These are phyloP conservation scores for Aspergillus luchuensis DNA, from an alignment of 2,329 filamentous ascomycete species.

Conservation along the genomic window DNA sequence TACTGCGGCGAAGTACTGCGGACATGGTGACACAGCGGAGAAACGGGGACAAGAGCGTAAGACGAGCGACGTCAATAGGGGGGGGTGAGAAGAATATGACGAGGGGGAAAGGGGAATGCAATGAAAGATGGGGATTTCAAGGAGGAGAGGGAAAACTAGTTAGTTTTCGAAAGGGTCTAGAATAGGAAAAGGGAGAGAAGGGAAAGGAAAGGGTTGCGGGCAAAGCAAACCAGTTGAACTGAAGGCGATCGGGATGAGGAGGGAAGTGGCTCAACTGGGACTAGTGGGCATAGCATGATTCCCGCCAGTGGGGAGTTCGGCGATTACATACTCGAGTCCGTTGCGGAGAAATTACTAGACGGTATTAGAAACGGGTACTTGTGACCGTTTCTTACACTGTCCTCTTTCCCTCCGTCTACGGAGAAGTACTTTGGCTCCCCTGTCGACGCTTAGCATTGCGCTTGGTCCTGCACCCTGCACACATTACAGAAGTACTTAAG, in stretches of 20 bases:
- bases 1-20: constrained; percentile 19
- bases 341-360: neutral
- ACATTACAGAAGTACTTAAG: too few species aligned
- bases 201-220: constrained; percentile 1
- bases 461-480: neutral
- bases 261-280: neutral
- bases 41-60: neutral
- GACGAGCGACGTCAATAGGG: neutral
- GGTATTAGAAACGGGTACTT: too few species aligned
- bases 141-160: neutral
- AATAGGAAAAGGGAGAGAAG: neutral
- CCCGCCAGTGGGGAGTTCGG: neutral
- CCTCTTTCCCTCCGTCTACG: neutral
- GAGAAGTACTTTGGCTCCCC: neutral
- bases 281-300: constrained; percentile 7
- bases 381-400: too few species aligned
- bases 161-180: neutral
- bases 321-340: constrained; percentile 5
- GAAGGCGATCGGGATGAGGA: constrained; percentile 5
- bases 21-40: constrained; percentile 20
- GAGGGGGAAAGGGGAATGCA: neutral
- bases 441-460: neutral
- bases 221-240: neutral
- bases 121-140: neutral
- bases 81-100: neutral